phyloP scores from a whole-genome alignment of 2,329 filamentous ascomycete species.

The Helminthosporium solani region DNA sequence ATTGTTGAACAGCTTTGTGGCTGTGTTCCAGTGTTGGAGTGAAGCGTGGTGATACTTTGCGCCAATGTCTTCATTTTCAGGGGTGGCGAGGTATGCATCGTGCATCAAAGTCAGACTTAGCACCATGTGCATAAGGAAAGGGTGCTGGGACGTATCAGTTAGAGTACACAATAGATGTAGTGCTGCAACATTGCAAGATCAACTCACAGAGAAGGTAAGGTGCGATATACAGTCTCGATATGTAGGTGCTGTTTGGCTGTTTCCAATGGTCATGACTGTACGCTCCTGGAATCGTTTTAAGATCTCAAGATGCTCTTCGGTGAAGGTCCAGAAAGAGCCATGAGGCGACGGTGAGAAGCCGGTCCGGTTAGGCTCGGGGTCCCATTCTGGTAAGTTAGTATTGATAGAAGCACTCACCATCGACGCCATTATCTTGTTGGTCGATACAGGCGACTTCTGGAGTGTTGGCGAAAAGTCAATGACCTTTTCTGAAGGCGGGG shows the following conservation, averaged over 20 bases:
- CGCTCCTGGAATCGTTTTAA: slow-evolving; percentile 48
- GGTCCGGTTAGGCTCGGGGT: not conserved
- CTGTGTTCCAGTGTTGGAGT: slow-evolving; percentile 50
- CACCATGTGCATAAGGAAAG: slow-evolving; percentile 58
- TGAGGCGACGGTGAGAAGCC: not conserved
- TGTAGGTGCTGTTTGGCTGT: slow-evolving; percentile 26
- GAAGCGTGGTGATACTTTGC: slow-evolving; percentile 40
- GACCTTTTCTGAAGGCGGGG: not conserved
- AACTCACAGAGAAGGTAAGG: slow-evolving; percentile 46
- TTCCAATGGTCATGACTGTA: slow-evolving; percentile 48
- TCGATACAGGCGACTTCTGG: slow-evolving; percentile 13
- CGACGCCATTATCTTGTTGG: slow-evolving; percentile 11
- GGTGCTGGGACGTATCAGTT: slow-evolving; percentile 39
- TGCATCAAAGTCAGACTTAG: slow-evolving; percentile 57
- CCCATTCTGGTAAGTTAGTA: not conserved
- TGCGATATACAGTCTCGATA: slow-evolving; percentile 42
- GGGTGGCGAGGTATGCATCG: slow-evolving; percentile 47
- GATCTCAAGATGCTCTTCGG: slow-evolving; percentile 25
- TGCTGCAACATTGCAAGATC: not conserved
- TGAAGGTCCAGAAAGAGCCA: slow-evolving; percentile 17
- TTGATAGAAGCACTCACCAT: slow-evolving; percentile 18
- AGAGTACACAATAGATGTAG: not conserved
- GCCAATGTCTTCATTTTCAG: slow-evolving; percentile 16
- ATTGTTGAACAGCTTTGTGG: slow-evolving; percentile 51
- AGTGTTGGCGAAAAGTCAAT: slow-evolving; percentile 1